Conservation (phyloP, 2,329 filamentous ascomycete genomes). For the Immersiporthe knoxdaviesiana region DNA sequence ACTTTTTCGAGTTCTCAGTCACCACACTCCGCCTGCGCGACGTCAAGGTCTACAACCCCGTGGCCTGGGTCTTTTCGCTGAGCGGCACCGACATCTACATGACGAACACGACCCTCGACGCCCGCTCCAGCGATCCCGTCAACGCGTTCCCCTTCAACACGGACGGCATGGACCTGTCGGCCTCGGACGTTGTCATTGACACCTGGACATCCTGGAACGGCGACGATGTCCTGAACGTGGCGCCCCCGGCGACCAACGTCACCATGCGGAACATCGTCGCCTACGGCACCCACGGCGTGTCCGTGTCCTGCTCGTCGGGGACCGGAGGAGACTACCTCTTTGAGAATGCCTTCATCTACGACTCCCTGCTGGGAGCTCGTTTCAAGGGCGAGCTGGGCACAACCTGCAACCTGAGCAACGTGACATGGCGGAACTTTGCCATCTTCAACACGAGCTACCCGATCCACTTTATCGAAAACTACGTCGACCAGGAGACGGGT, state of each 20-base stretch:
- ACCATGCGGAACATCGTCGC: conserved; percentile 33
- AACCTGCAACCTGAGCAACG: conserved; percentile 32
- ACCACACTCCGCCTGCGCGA: conserved; percentile 30
- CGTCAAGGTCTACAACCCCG: conserved; percentile 33
- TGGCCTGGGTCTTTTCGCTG: conserved; percentile 33
- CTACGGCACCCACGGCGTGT: conserved; percentile 32
- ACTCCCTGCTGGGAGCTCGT: conserved; percentile 32
- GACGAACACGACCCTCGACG: conserved; percentile 33
- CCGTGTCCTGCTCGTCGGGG: conserved; percentile 32
- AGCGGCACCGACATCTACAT: conserved; percentile 32
- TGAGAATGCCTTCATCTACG: conserved; percentile 31
- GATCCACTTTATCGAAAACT: conserved; percentile 34
- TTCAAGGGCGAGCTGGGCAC: conserved; percentile 34
- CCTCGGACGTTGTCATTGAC: conserved; percentile 32
- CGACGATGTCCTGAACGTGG: conserved; percentile 33
- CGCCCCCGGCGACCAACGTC: conserved; percentile 32
- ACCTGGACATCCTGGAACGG: conserved; percentile 33
- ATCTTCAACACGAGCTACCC: conserved; percentile 33
- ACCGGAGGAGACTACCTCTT: conserved; percentile 32
- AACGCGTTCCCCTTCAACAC: conserved; percentile 34
- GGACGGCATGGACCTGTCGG: conserved; percentile 33
- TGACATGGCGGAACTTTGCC: conserved; percentile 33
- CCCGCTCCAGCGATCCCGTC: conserved; percentile 25
- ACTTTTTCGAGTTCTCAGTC: conserved; percentile 32
- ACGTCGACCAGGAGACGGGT: conserved; percentile 32